Evolutionary conservation across 306 rosid genomes (phyloP).

Genomic region (Styphnolobium japonicum): DNA sequence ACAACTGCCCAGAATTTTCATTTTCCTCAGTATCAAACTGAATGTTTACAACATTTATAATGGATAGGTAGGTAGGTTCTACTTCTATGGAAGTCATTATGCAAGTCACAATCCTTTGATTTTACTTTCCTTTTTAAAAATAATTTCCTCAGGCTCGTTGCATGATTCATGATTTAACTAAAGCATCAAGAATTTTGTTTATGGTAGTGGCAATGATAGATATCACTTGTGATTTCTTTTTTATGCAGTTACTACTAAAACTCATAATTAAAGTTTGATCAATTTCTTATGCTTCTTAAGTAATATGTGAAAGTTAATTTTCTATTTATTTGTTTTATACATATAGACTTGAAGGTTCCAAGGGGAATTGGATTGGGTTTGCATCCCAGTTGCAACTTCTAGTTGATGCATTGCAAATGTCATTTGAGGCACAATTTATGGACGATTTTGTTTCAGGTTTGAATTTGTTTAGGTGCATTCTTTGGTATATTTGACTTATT

Average conservation of each 20-base stretch:
- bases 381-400: conserved; percentile 72
- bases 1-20: conserved; percentile 7
- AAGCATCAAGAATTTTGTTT: background rate
- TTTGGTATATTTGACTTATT: conserved; percentile 2
- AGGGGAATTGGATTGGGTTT: conserved; percentile 75
- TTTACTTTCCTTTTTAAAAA: conserved; percentile 13
- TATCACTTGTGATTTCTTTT: conserved; percentile 7
- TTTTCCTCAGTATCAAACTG: conserved; percentile 14
- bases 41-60: conserved; percentile 10
- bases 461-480: conserved; percentile 26
- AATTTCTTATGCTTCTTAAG: conserved; percentile 6
- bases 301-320: background rate
- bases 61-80: conserved; percentile 10
- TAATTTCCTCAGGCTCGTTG: conserved; percentile 14
- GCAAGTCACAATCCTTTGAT: background rate
- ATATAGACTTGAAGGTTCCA: conserved; percentile 60
- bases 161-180: background rate
- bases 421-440: conserved; percentile 84
- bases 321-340: conserved; percentile 6
- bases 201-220: background rate
- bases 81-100: background rate
- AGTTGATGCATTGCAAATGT: conserved; percentile 73
- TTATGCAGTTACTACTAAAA: conserved; percentile 3
- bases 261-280: background rate
- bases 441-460: conserved; percentile 97